These are phyloP conservation scores for Senna tora DNA, from an alignment of 306 rosid species.

Conservation along the genomic window DNA sequence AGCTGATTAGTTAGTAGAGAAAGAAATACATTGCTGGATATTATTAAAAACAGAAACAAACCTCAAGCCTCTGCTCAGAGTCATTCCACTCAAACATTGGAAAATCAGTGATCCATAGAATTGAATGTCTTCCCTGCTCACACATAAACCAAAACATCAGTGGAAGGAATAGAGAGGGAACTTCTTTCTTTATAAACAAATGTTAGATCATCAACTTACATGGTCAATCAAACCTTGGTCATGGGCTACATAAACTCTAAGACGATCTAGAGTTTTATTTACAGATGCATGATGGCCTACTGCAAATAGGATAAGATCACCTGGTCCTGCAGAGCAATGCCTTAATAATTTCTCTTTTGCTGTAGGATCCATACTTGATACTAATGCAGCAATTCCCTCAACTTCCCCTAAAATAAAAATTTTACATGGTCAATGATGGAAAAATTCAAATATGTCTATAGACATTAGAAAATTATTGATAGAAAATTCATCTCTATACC, in stretches of 20 bases:
- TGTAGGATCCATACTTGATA: slow-evolving; percentile 72
- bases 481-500: slow-evolving; percentile 51
- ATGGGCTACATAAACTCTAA: slow-evolving; percentile 72
- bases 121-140: slow-evolving; percentile 75
- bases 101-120: slow-evolving; percentile 94
- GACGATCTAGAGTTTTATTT: slow-evolving; percentile 81
- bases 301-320: slow-evolving; percentile 81
- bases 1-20: not conserved
- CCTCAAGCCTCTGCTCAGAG: slow-evolving; percentile 90
- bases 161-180: slow-evolving; percentile 33
- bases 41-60: slow-evolving; percentile 44
- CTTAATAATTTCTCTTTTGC: slow-evolving; percentile 54
- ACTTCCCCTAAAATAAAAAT: slow-evolving; percentile 59
- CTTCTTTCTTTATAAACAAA: slow-evolving; percentile 9
- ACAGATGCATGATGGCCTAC: slow-evolving; percentile 70
- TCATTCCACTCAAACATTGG: slow-evolving; percentile 99
- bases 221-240: slow-evolving; percentile 75
- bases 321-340: slow-evolving; percentile 65
- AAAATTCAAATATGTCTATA: slow-evolving; percentile 21
- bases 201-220: slow-evolving; percentile 54
- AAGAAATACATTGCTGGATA: slow-evolving; percentile 20
- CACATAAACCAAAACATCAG: slow-evolving; percentile 27
- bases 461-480: not conserved
- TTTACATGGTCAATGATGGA: slow-evolving; percentile 27
- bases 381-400: slow-evolving; percentile 85